phyloP scores from a whole-genome alignment of 768 basidiomycete species.

The Suillus alpinus region DNA sequence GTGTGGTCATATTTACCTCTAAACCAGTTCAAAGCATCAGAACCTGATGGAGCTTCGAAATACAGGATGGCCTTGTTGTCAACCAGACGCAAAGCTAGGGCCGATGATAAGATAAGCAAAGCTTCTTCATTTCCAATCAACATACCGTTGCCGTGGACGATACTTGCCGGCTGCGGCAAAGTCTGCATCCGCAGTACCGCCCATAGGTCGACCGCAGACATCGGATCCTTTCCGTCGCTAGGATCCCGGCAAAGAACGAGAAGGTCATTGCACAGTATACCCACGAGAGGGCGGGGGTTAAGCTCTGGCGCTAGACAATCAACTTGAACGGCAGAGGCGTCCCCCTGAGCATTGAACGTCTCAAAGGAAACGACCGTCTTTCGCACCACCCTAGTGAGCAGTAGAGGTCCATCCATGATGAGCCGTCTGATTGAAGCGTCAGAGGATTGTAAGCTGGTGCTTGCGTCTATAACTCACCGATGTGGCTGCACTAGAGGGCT shows the following conservation, averaged over 20 bases:
- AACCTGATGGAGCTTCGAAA: slow-evolving; percentile 81
- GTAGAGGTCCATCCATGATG: slow-evolving; percentile 87
- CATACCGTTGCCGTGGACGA: slow-evolving; percentile 83
- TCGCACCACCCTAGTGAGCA: slow-evolving; percentile 87
- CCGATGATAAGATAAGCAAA: slow-evolving; percentile 4
- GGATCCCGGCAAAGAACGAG: slow-evolving; percentile 90
- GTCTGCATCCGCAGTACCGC: slow-evolving; percentile 97
- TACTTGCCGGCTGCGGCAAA: slow-evolving; percentile 82
- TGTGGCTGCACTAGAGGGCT: slow-evolving; percentile 99
- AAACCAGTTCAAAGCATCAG: slow-evolving; percentile 87
- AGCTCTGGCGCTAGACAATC: slow-evolving; percentile 87
- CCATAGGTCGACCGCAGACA: slow-evolving; percentile 85
- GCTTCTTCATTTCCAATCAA: background rate
- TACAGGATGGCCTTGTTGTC: slow-evolving; percentile 92
- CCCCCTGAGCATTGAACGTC: slow-evolving; percentile 72
- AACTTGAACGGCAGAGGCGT: slow-evolving; percentile 79
- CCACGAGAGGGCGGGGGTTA: slow-evolving; percentile 74
- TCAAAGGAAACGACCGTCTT: slow-evolving; percentile 82
- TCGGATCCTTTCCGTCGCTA: slow-evolving; percentile 73
- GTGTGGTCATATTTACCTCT: slow-evolving; percentile 52
- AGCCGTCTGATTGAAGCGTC: slow-evolving; percentile 56
- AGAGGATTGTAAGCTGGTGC: slow-evolving; percentile 6
- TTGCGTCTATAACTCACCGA: slow-evolving; percentile 51
- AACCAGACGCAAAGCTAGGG: slow-evolving; percentile 75
- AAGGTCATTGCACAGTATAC: slow-evolving; percentile 90